Evolutionary conservation across 176 grass and related monocot genomes (phyloP).

Genomic region (Phoenix dactylifera): DNA sequence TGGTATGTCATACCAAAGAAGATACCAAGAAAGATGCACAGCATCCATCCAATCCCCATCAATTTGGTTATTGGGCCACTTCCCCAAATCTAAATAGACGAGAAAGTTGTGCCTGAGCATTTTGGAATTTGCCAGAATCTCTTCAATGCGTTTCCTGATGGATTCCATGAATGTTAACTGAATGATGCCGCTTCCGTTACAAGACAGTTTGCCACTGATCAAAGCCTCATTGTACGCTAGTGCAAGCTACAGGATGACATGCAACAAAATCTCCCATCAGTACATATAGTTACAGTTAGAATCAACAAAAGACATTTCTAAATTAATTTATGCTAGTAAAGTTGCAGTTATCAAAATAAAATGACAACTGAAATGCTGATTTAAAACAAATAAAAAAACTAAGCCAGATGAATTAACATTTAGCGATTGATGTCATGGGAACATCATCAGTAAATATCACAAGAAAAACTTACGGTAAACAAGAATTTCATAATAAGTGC

Average conservation of each 20-base stretch:
- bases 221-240: constrained; percentile 73
- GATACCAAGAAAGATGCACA: constrained; percentile 71
- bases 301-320: too few species aligned
- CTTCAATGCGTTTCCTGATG: constrained; percentile 51
- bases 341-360: too few species aligned
- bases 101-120: constrained; percentile 33
- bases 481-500: too few species aligned
- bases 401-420: too few species aligned
- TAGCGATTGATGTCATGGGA: too few species aligned
- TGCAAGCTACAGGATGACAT: constrained; percentile 40
- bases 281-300: too few species aligned
- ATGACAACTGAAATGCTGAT: too few species aligned
- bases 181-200: constrained; percentile 51
- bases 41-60: constrained; percentile 25
- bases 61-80: constrained; percentile 41
- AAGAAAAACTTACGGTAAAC: too few species aligned
- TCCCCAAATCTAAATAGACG: constrained; percentile 49
- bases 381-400: too few species aligned
- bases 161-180: constrained; percentile 79
- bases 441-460: too few species aligned
- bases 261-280: constrained; percentile 7
- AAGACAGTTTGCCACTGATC: constrained; percentile 45
- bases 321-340: too few species aligned
- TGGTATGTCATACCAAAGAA: constrained; percentile 82
- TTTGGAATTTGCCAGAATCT: constrained; percentile 33